Base-by-base conservation (phyloP, 352 stramenopile genomes). In the Globisporangium alternatum region DNA sequence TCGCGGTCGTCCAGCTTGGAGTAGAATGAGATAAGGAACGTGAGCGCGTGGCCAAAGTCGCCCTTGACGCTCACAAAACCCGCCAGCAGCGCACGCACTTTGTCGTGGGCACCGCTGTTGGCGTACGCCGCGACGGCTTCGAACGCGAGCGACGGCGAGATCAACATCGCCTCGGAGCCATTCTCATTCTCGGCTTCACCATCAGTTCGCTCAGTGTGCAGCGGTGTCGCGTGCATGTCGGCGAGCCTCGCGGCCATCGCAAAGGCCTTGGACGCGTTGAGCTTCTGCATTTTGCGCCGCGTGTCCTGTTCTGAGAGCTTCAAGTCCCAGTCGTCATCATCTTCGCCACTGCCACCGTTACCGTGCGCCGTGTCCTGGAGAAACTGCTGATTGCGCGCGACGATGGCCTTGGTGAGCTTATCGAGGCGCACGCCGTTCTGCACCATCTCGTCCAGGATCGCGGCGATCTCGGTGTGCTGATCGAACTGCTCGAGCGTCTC, bases 391-490 rank as follows among this genome's bases (percentile, higher is more conserved):
- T 85, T 82, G 39, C 74, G 77, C 55, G 64, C 64, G 22, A 82
- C 75, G 41, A 83, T 56, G 10, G 43, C 54, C 51, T 72, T 60
- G n/a, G 72, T 71, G 10, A 60, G 51, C 31, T 63, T 64, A 55
- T 71, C 72, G 8, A 81, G 70, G 19, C 25, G 28, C 28, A 84
- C 62, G 9, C 52, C 33, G 22, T 69, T 56, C 2, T 69, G 64
- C 15, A 22, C 56, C 78, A 89, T 89, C 53, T 89, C 80, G 44
- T 76, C 33, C 22, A 86, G 64, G 22, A 81, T 53, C 6, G 49
- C 43, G 1, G 21, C 57, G 28, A 89, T 68, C 68, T 85, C 72
- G 53, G 75, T 63, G 21, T 35, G 53, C 28, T 66, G 52, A 12
- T 69, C 72, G 1, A 70, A 72, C 13, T 73, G 69, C 33, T 88